Evolutionary conservation across 495 filamentous ascomycete species (phyloP).

Genomic region (Aspergillus mulundensis): DNA sequence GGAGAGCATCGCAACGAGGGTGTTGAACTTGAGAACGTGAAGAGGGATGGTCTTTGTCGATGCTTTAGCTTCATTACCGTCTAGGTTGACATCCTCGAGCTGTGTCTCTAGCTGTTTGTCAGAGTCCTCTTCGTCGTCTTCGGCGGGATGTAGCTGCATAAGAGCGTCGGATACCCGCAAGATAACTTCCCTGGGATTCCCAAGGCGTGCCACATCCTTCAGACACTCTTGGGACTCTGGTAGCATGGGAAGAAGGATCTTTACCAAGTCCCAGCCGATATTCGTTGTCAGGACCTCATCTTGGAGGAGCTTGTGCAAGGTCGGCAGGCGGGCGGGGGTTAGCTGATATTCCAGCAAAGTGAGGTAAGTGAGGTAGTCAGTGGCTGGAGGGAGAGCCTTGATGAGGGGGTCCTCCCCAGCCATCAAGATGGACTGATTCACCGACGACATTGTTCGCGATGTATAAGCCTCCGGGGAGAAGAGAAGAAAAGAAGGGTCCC

Average conservation of each 20-base stretch:
- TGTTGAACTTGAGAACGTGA: constrained; percentile 60
- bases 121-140: constrained; percentile 46
- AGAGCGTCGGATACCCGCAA: constrained; percentile 79
- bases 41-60: constrained; percentile 19
- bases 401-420: constrained; percentile 40
- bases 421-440: constrained; percentile 21
- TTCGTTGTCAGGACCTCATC: constrained; percentile 79
- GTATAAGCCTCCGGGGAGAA: neutral
- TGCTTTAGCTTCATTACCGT: constrained; percentile 4
- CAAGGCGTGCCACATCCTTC: constrained; percentile 70
- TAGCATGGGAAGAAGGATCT: constrained; percentile 73
- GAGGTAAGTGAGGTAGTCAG: constrained; percentile 83
- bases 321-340: constrained; percentile 68
- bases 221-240: constrained; percentile 71
- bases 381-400: constrained; percentile 60
- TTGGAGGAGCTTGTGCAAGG: constrained; percentile 73
- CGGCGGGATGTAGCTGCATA: constrained; percentile 51
- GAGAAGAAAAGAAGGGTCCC: neutral
- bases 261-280: constrained; percentile 95
- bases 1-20: constrained; percentile 72
- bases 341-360: constrained; percentile 85
- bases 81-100: neutral
- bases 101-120: neutral
- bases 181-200: constrained; percentile 92
- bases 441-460: constrained; percentile 4